phyloP scores from a whole-genome alignment of 495 filamentous ascomycete genomes.

The Neurospora africana region DNA sequence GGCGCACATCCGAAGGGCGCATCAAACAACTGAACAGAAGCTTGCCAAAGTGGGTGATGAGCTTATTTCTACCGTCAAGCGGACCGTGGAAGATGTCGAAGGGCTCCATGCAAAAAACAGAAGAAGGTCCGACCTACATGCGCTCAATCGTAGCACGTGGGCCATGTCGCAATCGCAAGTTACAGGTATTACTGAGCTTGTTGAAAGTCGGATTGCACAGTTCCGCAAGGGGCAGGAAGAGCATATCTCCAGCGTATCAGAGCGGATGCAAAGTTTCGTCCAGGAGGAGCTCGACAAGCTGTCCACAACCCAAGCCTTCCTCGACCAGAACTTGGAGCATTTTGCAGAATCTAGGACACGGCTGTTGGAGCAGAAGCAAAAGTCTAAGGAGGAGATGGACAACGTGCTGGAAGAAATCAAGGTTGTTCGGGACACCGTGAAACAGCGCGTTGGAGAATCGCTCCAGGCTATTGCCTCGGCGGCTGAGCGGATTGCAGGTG shows the following conservation, averaged over 20 bases:
- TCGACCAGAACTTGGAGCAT: slow-evolving; percentile 52
- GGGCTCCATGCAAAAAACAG: slow-evolving; percentile 73
- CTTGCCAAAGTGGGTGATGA: slow-evolving; percentile 60
- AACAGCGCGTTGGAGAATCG: slow-evolving; percentile 72
- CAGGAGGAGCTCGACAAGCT: slow-evolving; percentile 59
- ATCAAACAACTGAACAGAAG: slow-evolving; percentile 72
- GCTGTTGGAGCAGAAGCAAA: slow-evolving; percentile 54
- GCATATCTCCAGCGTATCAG: slow-evolving; percentile 54
- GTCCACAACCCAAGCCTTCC: slow-evolving; percentile 51
- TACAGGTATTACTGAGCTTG: slow-evolving; percentile 56
- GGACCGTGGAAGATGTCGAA: slow-evolving; percentile 68
- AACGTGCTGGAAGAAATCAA: slow-evolving; percentile 85
- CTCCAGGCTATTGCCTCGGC: slow-evolving; percentile 74
- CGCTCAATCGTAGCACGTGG: slow-evolving; percentile 69
- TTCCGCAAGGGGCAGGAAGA: slow-evolving; percentile 61
- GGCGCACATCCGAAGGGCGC: slow-evolving; percentile 65
- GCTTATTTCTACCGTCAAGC: slow-evolving; percentile 62
- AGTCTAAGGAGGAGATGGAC: slow-evolving; percentile 81
- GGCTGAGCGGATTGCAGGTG: slow-evolving; percentile 76
- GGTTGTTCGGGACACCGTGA: slow-evolving; percentile 73
- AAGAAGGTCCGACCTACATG: slow-evolving; percentile 74
- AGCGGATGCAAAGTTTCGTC: slow-evolving; percentile 63
- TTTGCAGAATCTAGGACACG: slow-evolving; percentile 57
- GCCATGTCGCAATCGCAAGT: slow-evolving; percentile 63
- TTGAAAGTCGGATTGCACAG: slow-evolving; percentile 59